Evolutionary conservation across 371 early-diverging fungal genomes (phyloP), one percentile per base, ranked within the genome.

Genomic region (Mucor racemosus): DNA sequence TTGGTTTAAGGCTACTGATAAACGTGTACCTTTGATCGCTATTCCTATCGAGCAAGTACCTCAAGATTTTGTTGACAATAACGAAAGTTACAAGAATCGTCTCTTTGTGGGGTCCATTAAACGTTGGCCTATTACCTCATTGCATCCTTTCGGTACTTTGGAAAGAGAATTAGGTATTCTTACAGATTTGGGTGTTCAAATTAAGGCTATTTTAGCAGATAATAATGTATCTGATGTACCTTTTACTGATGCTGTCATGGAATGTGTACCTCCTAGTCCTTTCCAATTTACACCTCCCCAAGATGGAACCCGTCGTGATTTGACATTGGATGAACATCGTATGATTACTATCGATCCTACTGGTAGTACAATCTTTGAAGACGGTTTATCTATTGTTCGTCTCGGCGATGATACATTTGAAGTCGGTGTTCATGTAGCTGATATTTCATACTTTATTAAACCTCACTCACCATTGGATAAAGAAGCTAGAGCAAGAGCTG

Each of bases 341-440:
- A 66, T 66, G 66, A 67, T 67, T 8, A 72, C 72, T 0, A 66
- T 72, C 38, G 68, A 67, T 38, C 71, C 71, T 19, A 14, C 36
- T 11, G 71, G 67, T 42, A 74, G 78, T 68, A 41, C 85, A 19
- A 10, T 72, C 5, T 68, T 99, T 61, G 99, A 99, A 78, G 99
- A 99, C 79, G 98, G 99, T 10, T 81, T 99, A 19, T 92, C 94
- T 35, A 83, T 89, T 67, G 77, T 82, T 41, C 76, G 81, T 56
- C 80, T 90, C 26, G 88, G 88, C 3, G 88, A 92, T 60, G 92
- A 90, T 36, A 91, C 82, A 15, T 94, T 80, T 70, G 92, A 94
- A 76, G 89, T 98, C 39, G 98, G 97, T 63, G 95, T 97, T 14
- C 99, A 99, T 74, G 97, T 99, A 73, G 97, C 98, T 64, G 99